These are phyloP conservation scores for Nothophaeocryptopus gaeumannii DNA, from an alignment of 2,329 filamentous ascomycete species.

Conservation along the genomic window DNA sequence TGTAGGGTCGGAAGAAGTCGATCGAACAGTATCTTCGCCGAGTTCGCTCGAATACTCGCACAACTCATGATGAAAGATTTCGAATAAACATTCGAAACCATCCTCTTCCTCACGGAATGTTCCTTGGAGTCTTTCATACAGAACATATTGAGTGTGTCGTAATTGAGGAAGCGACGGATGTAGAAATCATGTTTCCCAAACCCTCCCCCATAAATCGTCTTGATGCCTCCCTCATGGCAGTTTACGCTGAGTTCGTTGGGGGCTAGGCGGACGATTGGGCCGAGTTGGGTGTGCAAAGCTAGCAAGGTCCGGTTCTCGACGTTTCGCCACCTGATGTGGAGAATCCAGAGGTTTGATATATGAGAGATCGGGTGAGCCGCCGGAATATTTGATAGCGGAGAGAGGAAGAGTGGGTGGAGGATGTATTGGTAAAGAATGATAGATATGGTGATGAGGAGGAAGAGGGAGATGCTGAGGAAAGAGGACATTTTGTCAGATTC, in stretches of 20 bases:
- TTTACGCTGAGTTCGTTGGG: conserved; percentile 66
- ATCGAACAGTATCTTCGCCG: conserved; percentile 56
- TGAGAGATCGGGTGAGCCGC: neutral
- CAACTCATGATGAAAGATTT: conserved; percentile 62
- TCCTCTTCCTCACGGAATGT: conserved; percentile 67
- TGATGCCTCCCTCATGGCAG: conserved; percentile 59
- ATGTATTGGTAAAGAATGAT: neutral
- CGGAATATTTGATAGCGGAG: neutral
- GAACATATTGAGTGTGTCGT: conserved; percentile 64
- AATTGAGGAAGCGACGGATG: conserved; percentile 63
- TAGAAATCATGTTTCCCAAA: conserved; percentile 73
- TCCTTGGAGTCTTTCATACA: conserved; percentile 58
- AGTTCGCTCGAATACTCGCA: conserved; percentile 57
- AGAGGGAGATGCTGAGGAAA: too few relatives aligned
- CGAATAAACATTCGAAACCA: conserved; percentile 74
- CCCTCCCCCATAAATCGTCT: conserved; percentile 64
- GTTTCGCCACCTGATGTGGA: neutral
- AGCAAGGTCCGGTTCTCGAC: conserved; percentile 2
- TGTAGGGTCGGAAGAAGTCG: conserved; percentile 56
- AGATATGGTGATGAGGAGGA: neutral
- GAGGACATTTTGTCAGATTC: neutral
- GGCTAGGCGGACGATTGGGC: conserved; percentile 59
- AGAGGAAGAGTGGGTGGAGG: neutral
- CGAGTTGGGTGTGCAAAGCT: conserved; percentile 49
- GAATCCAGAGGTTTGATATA: conserved; percentile 1